These are phyloP conservation scores for Tuber umbilicatum DNA, from an alignment of 495 filamentous ascomycete genomes.

Conservation along the genomic window DNA sequence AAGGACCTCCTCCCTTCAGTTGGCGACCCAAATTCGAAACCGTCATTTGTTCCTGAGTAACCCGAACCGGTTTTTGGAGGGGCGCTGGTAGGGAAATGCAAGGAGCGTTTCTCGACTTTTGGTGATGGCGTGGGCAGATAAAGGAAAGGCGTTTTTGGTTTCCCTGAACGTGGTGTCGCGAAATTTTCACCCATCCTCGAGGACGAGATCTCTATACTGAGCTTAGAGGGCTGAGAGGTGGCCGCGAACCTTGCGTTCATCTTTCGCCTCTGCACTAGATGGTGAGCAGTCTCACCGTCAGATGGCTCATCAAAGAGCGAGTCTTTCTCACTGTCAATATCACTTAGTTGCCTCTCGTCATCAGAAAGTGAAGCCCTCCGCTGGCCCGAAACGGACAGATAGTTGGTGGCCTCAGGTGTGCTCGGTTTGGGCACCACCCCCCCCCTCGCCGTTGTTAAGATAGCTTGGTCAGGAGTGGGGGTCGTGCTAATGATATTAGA, in stretches of 20 bases:
- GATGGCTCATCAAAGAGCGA: constrained; percentile 39
- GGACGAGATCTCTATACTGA: constrained; percentile 21
- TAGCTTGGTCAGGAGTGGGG: constrained; percentile 8
- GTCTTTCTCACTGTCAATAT: constrained; percentile 36
- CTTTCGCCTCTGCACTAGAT: constrained; percentile 11
- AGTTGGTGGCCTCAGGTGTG: constrained; percentile 3
- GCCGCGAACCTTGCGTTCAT: constrained; percentile 11
- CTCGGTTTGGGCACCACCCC: constrained; percentile 17
- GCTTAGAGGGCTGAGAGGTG: constrained; percentile 24
- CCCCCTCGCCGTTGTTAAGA: background rate
- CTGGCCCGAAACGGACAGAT: constrained; percentile 14
- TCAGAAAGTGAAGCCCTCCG: constrained; percentile 26
- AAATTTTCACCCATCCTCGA: constrained; percentile 19
- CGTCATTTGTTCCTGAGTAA: background rate
- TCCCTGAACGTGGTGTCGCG: constrained; percentile 8
- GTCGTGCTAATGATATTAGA: background rate
- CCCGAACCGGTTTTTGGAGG: constrained; percentile 11
- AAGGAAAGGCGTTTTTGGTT: constrained; percentile 35
- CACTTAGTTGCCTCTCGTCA: constrained; percentile 23
- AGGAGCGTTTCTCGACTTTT: constrained; percentile 24
- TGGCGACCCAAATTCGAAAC: constrained; percentile 3
- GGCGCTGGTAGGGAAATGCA: constrained; percentile 29
- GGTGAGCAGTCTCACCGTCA: constrained; percentile 29
- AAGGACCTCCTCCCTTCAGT: constrained; percentile 10
- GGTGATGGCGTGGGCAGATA: constrained; percentile 40